Evolutionary conservation across 225 moss, liverwort and hornwort species (phyloP), one percentile per base, ranked within the genome.

Genomic region (Marchantia paleacea): DNA sequence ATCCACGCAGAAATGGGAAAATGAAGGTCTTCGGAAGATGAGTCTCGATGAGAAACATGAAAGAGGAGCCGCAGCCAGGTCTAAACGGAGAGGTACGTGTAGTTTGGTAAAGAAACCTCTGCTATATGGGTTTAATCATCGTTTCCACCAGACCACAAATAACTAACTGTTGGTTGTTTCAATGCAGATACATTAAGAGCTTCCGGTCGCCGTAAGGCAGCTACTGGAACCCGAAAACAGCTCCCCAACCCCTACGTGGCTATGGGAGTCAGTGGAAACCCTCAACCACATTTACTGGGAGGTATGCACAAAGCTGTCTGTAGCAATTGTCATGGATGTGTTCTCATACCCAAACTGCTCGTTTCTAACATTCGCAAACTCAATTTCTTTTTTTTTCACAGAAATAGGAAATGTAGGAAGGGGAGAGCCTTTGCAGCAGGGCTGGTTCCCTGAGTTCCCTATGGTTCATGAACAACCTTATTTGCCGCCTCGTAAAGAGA

Each of bases 21-120:
- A 93, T 74, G 94, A 94, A 83, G 55, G 67, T 55, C 85, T 88
- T 50, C 91, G 97, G 65, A 81, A 82, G 29, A 63, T 65, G 63
- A 87, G 64, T 57, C 84, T 91, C 62, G 88, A 83, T 65, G 94
- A 97, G 72, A 94, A 94, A 63, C 93, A 97, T 80, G 84, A 81
- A 72, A 90, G 97, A 58, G 97, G 93, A 71, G 86, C 66, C 20
- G 83, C 78, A 81, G 97, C 97, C 29, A 91, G 94, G 80, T 89
- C 80, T 52, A 39, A 52, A 53, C 90, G 96, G 14, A 78, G 78
- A 67, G 78, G 78, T 78, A 61, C 52, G 15, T 78, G 8, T 60
- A 57, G 14, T 58, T 8, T 14, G 26, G 8, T 55, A 14, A 11
- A 55, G 28, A 29, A 28, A 25, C 12, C 26, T 73, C 14, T 13